A percentile compares a stretch with the other conserved stretches of the same genome.
Evolutionary conservation across 1,284 basidiomycete genomes (phyloP).

Genomic region (Wallemia ichthyophaga): DNA sequence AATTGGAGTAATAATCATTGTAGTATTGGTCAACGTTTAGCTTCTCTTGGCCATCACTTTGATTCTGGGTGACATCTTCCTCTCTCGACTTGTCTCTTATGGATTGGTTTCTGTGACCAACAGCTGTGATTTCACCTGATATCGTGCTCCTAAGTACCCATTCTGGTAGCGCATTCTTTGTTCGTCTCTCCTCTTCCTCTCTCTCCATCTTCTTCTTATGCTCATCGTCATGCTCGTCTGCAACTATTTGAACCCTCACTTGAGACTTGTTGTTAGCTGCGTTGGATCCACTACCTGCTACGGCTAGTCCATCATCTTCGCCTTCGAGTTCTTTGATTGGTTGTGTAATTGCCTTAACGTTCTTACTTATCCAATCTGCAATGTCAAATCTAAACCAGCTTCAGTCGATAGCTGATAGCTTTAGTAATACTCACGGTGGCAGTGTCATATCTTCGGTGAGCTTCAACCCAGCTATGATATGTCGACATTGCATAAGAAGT

Average conservation of each 20-base stretch:
- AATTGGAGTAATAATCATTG: background rate
- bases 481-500: slow-evolving; percentile 70
- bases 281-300: slow-evolving; percentile 31
- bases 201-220: slow-evolving; percentile 32
- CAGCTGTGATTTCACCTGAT: background rate
- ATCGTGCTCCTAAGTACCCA: background rate
- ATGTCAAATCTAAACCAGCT: slow-evolving; percentile 38
- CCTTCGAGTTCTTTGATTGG: slow-evolving; percentile 23
- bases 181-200: slow-evolving; percentile 38
- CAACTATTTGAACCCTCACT: slow-evolving; percentile 43
- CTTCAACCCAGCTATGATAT: slow-evolving; percentile 56
- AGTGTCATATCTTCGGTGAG: slow-evolving; percentile 63
- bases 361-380: slow-evolving; percentile 29
- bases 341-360: slow-evolving; percentile 19
- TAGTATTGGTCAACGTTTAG: background rate
- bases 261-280: slow-evolving; percentile 24
- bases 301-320: slow-evolving; percentile 25
- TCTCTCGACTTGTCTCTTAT: background rate
- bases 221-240: slow-evolving; percentile 54
- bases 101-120: background rate
- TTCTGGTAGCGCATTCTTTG: background rate
- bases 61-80: background rate
- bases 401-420: background rate
- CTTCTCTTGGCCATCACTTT: background rate
- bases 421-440: slow-evolving; percentile 27